Evolutionary conservation across 257 asterid species (phyloP).

Genomic region (Scutellaria galericulata): DNA sequence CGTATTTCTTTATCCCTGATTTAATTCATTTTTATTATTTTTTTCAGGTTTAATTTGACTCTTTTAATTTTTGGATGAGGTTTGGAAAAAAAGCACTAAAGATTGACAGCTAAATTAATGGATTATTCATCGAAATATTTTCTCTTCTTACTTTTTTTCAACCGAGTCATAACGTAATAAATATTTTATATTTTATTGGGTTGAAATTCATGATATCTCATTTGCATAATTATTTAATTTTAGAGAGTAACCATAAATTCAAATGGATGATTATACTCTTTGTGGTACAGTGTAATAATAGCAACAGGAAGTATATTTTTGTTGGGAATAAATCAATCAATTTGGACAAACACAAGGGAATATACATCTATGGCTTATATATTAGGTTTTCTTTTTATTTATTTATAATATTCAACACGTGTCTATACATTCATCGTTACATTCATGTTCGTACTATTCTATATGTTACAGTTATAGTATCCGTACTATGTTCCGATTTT

Average conservation of each 20-base stretch:
- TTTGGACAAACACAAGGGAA: not conserved
- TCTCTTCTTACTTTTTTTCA: not conserved
- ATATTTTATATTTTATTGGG: not conserved
- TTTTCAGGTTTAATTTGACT: slow-evolving; percentile 10
- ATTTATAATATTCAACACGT: not conserved
- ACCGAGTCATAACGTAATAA: not conserved
- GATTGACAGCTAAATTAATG: not conserved
- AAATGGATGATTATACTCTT: not conserved
- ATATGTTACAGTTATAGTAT: too few relatives aligned
- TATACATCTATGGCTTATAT: not conserved
- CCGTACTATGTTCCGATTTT: too few relatives aligned
- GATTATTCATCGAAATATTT: not conserved
- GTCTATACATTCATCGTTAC: too few relatives aligned
- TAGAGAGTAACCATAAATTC: not conserved
- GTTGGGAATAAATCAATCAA: not conserved
- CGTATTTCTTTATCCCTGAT: not conserved
- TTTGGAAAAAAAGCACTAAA: not conserved
- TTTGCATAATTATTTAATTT: not conserved
- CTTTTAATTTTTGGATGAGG: not conserved
- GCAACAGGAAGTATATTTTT: not conserved
- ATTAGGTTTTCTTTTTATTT: not conserved
- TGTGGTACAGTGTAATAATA: not conserved
- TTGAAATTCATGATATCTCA: not conserved
- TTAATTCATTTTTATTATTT: not conserved
- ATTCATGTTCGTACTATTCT: too few relatives aligned